Evolutionary conservation across 2,329 filamentous ascomycete genomes (phyloP).

Genomic region (Penicillium sclerotigenum): DNA sequence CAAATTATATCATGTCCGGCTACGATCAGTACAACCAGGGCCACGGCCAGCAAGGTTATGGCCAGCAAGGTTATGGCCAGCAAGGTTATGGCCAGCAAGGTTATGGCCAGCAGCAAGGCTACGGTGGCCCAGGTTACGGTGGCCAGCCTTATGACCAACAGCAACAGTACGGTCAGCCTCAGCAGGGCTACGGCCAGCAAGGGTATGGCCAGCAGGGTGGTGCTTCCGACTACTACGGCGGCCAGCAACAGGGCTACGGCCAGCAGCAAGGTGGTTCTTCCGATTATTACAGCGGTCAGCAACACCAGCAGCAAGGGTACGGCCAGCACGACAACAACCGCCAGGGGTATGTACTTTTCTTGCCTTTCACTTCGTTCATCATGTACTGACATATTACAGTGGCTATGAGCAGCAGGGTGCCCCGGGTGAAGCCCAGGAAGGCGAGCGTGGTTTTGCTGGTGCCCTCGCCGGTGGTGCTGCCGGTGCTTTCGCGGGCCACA

Average conservation of each 20-base stretch:
- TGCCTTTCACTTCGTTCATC: background rate
- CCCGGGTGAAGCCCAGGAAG: constrained; percentile 41
- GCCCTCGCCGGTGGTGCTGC: constrained; percentile 47
- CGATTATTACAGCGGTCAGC: constrained; percentile 18
- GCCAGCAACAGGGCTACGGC: constrained; percentile 24
- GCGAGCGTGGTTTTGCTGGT: constrained; percentile 48
- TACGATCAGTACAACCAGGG: constrained; percentile 24
- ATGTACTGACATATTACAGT: constrained; percentile 18
- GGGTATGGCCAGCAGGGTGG: constrained; percentile 18
- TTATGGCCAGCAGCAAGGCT: constrained; percentile 11
- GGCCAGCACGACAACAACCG: constrained; percentile 28
- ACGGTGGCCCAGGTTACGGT: constrained; percentile 23
- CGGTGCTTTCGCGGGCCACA: constrained; percentile 48
- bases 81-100: constrained; percentile 4
- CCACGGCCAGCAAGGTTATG: constrained; percentile 15
- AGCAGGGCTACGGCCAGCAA: constrained; percentile 25
- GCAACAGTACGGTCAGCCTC: constrained; percentile 22
- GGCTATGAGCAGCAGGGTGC: constrained; percentile 29
- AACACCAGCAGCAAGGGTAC: constrained; percentile 9
- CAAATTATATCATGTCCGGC: constrained; percentile 21
- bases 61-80: constrained; percentile 10
- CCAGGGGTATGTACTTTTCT: constrained; percentile 24
- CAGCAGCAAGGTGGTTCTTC: constrained; percentile 15
- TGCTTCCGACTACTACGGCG: constrained; percentile 14
- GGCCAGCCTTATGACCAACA: constrained; percentile 27